Conservation (phyloP, 2,329 filamentous ascomycete genomes). For the Apiospora rasikravindrae region DNA sequence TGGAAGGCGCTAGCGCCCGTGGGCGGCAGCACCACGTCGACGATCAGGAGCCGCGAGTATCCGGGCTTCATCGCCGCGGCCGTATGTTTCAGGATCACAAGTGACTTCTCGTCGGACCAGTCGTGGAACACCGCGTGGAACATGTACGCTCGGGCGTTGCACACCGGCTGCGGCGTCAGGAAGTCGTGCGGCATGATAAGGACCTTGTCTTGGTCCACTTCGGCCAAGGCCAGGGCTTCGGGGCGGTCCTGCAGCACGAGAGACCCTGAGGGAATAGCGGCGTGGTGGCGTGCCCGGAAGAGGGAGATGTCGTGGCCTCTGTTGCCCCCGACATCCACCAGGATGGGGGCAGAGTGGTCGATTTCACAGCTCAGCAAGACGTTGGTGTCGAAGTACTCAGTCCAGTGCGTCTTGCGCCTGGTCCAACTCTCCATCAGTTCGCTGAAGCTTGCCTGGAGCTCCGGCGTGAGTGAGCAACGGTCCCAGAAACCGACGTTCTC, state of each 20-base stretch:
- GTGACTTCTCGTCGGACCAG: conserved; percentile 32
- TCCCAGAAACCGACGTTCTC: neutral
- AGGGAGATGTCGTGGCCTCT: conserved; percentile 21
- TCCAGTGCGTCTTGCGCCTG: neutral
- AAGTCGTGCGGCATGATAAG: conserved; percentile 42
- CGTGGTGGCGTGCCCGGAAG: conserved; percentile 14
- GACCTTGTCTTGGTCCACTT: conserved; percentile 36
- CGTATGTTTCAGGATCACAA: conserved; percentile 33
- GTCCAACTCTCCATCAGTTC: conserved; percentile 4
- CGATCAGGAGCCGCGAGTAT: conserved; percentile 44
- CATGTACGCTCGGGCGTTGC: conserved; percentile 41
- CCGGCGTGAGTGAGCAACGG: neutral
- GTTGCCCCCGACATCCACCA: conserved; percentile 17
- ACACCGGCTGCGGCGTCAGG: conserved; percentile 46
- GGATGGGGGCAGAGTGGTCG: neutral
- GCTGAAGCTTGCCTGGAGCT: conserved; percentile 11
- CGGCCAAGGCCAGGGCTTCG: conserved; percentile 27
- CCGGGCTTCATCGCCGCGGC: conserved; percentile 36
- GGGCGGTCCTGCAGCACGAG: conserved; percentile 43
- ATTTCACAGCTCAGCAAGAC: neutral
- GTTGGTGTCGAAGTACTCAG: neutral
- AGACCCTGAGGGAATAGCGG: conserved; percentile 26
- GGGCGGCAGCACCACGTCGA: conserved; percentile 35
- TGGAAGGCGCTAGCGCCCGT: conserved; percentile 3
- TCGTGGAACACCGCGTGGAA: conserved; percentile 40